These are phyloP conservation scores for Annulohypoxylon truncatum DNA, from an alignment of 2,329 filamentous ascomycete genomes.

Conservation along the genomic window DNA sequence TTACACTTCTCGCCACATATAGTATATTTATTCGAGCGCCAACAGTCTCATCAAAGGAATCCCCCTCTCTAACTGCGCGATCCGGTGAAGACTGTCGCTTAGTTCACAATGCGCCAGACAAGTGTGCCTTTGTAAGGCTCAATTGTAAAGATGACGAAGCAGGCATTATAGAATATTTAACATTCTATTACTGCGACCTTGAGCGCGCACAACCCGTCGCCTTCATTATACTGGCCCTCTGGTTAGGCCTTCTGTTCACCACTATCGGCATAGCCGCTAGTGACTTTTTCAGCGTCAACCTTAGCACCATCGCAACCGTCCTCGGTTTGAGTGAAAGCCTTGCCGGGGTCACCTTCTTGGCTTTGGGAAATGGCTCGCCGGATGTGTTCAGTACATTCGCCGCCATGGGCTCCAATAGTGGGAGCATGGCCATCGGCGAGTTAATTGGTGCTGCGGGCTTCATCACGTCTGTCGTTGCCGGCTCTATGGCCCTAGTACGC, in stretches of 20 bases:
- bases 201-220: constrained; percentile 76
- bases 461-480: constrained; percentile 95
- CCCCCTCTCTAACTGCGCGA: constrained; percentile 35
- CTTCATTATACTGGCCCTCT: constrained; percentile 81
- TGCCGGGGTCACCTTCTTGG: constrained; percentile 94
- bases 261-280: constrained; percentile 98
- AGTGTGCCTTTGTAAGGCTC: constrained; percentile 85
- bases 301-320: constrained; percentile 90
- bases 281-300: constrained; percentile 97
- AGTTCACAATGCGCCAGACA: constrained; percentile 80
- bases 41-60: constrained; percentile 33
- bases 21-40: constrained; percentile 52
- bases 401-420: constrained; percentile 95
- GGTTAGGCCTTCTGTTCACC: constrained; percentile 91
- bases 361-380: constrained; percentile 96
- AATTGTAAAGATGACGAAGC: constrained; percentile 92
- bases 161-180: constrained; percentile 87
- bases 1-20: constrained; percentile 60
- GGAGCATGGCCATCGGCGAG: constrained; percentile 95
- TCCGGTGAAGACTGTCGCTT: constrained; percentile 73
- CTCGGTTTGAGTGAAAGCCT: constrained; percentile 95
- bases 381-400: constrained; percentile 99
- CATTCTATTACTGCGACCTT: constrained; percentile 89
- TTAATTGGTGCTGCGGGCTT: constrained; percentile 94
- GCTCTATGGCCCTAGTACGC: constrained; percentile 95